Conservation (phyloP, 352 stramenopile genomes). For the Globisporangium heterothallicum region DNA sequence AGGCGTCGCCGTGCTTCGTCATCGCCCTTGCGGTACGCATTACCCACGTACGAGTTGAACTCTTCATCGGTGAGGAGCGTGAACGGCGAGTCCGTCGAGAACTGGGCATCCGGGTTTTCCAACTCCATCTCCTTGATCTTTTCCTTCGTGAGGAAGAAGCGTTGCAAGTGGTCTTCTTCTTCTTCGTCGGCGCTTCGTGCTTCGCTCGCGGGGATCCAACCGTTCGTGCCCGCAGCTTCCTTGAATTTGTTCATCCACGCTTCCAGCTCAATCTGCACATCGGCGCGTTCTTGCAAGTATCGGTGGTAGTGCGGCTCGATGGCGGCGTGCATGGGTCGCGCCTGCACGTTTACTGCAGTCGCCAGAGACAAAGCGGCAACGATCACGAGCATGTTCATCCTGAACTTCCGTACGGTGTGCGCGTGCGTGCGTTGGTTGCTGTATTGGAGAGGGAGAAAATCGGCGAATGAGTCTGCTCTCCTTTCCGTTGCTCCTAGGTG, state of each 20-base stretch:
- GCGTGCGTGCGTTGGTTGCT: neutral
- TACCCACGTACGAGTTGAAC: slow-evolving; percentile 21
- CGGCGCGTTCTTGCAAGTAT: slow-evolving; percentile 45
- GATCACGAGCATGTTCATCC: slow-evolving; percentile 5
- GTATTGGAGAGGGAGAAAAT: neutral
- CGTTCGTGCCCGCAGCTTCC: slow-evolving; percentile 16
- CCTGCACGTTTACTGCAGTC: slow-evolving; percentile 11
- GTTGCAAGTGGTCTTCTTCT: slow-evolving; percentile 26
- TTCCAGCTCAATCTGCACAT: slow-evolving; percentile 30
- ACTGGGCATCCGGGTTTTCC: slow-evolving; percentile 18
- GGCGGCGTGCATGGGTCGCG: slow-evolving; percentile 18
- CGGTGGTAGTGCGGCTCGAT: slow-evolving; percentile 30
- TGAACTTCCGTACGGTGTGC: neutral
- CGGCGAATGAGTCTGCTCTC: neutral
- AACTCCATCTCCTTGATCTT: slow-evolving; percentile 7
- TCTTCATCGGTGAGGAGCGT: slow-evolving; percentile 26
- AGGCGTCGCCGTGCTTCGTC: neutral
- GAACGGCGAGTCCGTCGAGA: slow-evolving; percentile 28
- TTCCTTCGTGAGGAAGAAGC: slow-evolving; percentile 20
- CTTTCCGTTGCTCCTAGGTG: neutral
- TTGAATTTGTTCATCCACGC: slow-evolving; percentile 41
- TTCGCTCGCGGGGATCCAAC: slow-evolving; percentile 14
- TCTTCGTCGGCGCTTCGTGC: slow-evolving; percentile 20
- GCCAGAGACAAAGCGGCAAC: slow-evolving; percentile 14
- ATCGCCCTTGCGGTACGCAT: slow-evolving; percentile 9